phyloP scores from a whole-genome alignment of 2,329 filamentous ascomycete genomes.

The Cytospora paraplurivora region DNA sequence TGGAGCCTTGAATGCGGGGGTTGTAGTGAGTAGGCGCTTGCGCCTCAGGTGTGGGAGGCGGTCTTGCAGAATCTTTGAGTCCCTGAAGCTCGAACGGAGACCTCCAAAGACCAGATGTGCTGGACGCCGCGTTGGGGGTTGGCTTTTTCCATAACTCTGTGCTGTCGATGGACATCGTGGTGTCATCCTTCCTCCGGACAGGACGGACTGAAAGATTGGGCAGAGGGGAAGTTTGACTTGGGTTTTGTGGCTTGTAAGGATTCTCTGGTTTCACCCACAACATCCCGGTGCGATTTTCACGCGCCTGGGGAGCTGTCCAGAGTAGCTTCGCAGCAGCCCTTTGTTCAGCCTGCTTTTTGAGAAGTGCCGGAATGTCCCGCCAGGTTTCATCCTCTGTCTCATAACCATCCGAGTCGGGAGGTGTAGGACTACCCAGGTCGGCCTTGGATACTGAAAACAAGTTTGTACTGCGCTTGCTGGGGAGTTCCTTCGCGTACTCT shows the following conservation, averaged over 20 bases:
- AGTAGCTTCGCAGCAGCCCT: constrained; percentile 29
- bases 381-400: constrained; percentile 40
- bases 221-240: constrained; percentile 30
- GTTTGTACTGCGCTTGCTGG: constrained; percentile 43
- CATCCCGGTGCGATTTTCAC: constrained; percentile 23
- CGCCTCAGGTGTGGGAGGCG: constrained; percentile 3
- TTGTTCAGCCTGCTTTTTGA: constrained; percentile 26
- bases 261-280: constrained; percentile 34
- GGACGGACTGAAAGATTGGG: constrained; percentile 42
- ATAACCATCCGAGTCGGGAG: constrained; percentile 55
- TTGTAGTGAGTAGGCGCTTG: constrained; percentile 22
- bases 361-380: constrained; percentile 28
- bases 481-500: constrained; percentile 43
- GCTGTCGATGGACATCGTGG: constrained; percentile 42
- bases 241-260: constrained; percentile 20
- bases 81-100: constrained; percentile 21
- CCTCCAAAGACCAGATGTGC: constrained; percentile 38
- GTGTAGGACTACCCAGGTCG: constrained; percentile 54
- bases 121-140: constrained; percentile 27
- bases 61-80: constrained; percentile 2
- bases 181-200: constrained; percentile 38
- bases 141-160: constrained; percentile 44
- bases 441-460: constrained; percentile 43
- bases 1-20: constrained; percentile 30
- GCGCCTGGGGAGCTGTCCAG: constrained; percentile 33